These are phyloP conservation scores for Lagenidium sp. DNA, from an alignment of 352 stramenopile genomes.

Conservation along the genomic window DNA sequence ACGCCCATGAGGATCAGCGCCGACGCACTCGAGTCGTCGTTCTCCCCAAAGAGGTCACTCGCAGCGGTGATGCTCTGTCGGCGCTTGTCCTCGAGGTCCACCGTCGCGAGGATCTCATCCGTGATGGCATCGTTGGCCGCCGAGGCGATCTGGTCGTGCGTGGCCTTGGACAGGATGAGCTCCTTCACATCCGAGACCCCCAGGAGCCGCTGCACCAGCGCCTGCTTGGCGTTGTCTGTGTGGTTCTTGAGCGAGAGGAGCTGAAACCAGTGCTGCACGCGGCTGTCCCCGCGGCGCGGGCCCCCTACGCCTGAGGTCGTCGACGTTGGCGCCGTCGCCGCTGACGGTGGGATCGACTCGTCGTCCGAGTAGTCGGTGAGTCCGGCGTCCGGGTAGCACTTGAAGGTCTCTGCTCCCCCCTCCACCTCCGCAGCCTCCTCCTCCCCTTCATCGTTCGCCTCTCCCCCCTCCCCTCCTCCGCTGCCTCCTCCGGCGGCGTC, in stretches of 20 bases:
- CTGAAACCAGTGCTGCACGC: slow-evolving; percentile 46
- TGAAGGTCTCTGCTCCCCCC: slow-evolving; percentile 4
- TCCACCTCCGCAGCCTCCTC: slow-evolving; percentile 2
- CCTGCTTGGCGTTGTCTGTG: slow-evolving; percentile 28
- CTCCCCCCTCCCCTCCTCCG: too few relatives aligned
- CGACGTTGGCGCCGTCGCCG: not conserved
- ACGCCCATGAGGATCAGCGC: not conserved
- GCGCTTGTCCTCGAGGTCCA: slow-evolving; percentile 43
- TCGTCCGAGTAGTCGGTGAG: slow-evolving; percentile 6
- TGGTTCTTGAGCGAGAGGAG: slow-evolving; percentile 61
- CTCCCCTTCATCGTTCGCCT: slow-evolving; percentile 4
- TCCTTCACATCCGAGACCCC: slow-evolving; percentile 45
- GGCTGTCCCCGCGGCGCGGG: slow-evolving; percentile 4
- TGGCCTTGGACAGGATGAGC: slow-evolving; percentile 52
- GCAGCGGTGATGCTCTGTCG: slow-evolving; percentile 10
- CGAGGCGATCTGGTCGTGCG: slow-evolving; percentile 56
- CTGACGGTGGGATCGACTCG: not conserved
- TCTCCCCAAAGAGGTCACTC: not conserved
- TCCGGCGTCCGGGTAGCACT: slow-evolving; percentile 16
- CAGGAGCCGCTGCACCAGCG: slow-evolving; percentile 48
- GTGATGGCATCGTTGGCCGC: slow-evolving; percentile 66
- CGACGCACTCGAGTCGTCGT: slow-evolving; percentile 5
- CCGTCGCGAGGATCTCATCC: slow-evolving; percentile 56
- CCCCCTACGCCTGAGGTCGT: too few relatives aligned
- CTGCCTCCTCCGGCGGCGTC: too few relatives aligned